These are phyloP conservation scores for Pueraria montana DNA, from an alignment of 306 rosid genomes.

Conservation along the genomic window DNA sequence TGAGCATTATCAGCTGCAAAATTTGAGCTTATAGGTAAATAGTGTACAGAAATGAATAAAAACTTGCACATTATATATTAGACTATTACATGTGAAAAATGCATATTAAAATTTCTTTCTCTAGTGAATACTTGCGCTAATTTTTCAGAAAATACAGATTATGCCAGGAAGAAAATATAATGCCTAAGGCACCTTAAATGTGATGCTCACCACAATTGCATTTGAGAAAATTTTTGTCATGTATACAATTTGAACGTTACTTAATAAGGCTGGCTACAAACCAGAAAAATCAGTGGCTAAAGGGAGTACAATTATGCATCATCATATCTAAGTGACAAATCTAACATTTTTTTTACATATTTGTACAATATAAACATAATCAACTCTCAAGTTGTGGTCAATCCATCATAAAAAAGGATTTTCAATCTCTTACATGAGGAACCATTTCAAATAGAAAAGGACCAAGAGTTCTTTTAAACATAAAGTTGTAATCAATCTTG, in stretches of 20 bases:
- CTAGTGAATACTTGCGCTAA: background rate
- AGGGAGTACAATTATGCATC: slow-evolving; percentile 1
- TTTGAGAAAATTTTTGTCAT: slow-evolving; percentile 12
- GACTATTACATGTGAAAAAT: slow-evolving; percentile 1
- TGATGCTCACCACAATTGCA: background rate
- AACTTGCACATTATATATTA: background rate
- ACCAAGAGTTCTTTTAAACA: background rate
- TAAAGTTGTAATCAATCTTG: slow-evolving; percentile 12
- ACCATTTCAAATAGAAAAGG: background rate
- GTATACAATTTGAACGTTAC: background rate
- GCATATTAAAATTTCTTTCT: slow-evolving; percentile 1
- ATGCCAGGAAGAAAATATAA: slow-evolving; percentile 1
- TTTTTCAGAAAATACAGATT: background rate
- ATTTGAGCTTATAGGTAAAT: slow-evolving; percentile 34
- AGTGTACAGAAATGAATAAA: background rate
- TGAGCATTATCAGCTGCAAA: slow-evolving; percentile 52
- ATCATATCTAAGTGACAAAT: background rate
- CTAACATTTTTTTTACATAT: background rate
- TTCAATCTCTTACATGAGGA: background rate
- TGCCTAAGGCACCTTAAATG: background rate
- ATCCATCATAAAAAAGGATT: slow-evolving; percentile 13
- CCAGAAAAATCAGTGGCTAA: slow-evolving; percentile 21
- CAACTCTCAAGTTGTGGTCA: slow-evolving; percentile 1
- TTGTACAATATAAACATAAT: slow-evolving; percentile 15
- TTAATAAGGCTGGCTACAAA: background rate